These are phyloP conservation scores for Paecilomyces variotii DNA, from an alignment of 2,329 filamentous ascomycete genomes.

Conservation along the genomic window DNA sequence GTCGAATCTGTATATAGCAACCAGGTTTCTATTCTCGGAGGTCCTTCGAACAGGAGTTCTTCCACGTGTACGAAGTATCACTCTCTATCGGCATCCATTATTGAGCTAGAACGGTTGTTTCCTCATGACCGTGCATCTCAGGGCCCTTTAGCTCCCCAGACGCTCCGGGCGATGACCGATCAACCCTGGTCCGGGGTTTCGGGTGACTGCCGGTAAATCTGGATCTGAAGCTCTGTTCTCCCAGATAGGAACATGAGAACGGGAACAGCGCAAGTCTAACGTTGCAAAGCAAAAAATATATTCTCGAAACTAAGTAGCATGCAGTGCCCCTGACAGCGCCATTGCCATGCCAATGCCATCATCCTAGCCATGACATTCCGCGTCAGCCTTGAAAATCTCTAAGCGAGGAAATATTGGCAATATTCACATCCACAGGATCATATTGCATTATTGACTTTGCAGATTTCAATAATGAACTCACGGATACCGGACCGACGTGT, in stretches of 20 bases:
- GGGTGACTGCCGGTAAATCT: not conserved
- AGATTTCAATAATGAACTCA: not conserved
- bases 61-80: not conserved
- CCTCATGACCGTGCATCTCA: not conserved
- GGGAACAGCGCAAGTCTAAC: not conserved
- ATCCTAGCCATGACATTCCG: not conserved
- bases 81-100: not conserved
- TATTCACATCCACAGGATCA: not conserved
- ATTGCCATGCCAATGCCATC: not conserved
- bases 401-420: not conserved
- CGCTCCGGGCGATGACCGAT: not conserved
- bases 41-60: not conserved
- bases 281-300: not conserved
- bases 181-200: not conserved
- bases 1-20: not conserved
- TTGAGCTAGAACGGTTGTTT: not conserved
- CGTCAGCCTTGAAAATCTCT: not conserved
- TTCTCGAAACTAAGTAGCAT: not conserved
- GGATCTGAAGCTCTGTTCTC: not conserved
- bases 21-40: not conserved
- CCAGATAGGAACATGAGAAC: not conserved
- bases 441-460: not conserved
- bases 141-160: not conserved
- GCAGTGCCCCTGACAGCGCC: not conserved
- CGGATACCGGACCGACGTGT: not conserved